phyloP scores from a whole-genome alignment of 805 yeast genomes.

The Hanseniaspora lindneri region DNA sequence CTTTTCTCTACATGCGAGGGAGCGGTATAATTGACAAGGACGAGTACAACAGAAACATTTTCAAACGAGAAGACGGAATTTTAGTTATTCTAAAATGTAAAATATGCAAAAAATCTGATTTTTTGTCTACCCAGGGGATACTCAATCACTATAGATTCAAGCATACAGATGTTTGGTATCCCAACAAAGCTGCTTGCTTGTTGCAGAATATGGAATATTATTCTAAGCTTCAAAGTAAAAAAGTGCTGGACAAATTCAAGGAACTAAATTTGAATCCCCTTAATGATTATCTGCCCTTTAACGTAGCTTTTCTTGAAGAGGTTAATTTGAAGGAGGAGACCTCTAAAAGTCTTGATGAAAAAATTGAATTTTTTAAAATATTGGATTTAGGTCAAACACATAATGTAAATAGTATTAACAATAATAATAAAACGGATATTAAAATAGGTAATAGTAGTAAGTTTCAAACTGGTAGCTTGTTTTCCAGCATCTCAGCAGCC shows the following conservation, averaged over 20 bases:
- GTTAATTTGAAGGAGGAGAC: not conserved
- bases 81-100: conserved; percentile 58
- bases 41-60: conserved; percentile 39
- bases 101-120: conserved; percentile 54
- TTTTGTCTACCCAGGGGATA: conserved; percentile 71
- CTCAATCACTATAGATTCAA: conserved; percentile 65
- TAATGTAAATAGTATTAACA: not conserved
- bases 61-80: conserved; percentile 58
- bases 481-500: not conserved
- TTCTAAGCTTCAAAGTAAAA: conserved; percentile 32
- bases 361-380: conserved; percentile 7
- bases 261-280: conserved; percentile 23
- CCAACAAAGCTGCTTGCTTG: conserved; percentile 67
- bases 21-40: conserved; percentile 35
- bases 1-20: conserved; percentile 18
- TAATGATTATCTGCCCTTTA: conserved; percentile 24
- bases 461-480: not conserved
- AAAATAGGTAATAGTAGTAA: conserved; percentile 4
- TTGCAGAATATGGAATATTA: conserved; percentile 49
- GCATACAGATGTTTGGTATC: conserved; percentile 50
- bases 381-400: conserved; percentile 3
- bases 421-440: not conserved
- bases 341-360: conserved; percentile 2
- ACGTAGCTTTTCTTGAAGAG: conserved; percentile 22
- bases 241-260: conserved; percentile 24